A percentile compares a stretch with the other conserved stretches of the same genome.
phyloP scores from a whole-genome alignment of 495 filamentous ascomycete genomes.

The Penicillium coprophilum region DNA sequence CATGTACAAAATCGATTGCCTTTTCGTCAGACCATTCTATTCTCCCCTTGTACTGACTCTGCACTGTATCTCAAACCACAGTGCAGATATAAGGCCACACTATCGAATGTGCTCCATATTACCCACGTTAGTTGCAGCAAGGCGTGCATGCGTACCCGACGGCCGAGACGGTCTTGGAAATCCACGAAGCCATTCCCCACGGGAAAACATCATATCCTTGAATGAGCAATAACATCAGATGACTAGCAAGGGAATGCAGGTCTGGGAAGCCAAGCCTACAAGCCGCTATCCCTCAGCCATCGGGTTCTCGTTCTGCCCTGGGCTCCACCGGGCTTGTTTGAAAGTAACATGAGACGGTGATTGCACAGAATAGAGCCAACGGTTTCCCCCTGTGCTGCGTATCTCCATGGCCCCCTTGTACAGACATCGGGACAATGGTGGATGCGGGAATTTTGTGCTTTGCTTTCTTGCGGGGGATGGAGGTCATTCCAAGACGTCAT shows the following conservation, averaged over 20 bases:
- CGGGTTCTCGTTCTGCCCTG: not conserved
- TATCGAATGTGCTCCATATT: not conserved
- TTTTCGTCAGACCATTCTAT: too few relatives aligned
- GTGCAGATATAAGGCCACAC: not conserved
- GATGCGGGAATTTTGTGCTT: not conserved
- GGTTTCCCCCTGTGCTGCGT: not conserved
- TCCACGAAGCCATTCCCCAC: not conserved
- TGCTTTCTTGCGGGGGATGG: not conserved
- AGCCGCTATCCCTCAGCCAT: constrained; percentile 3
- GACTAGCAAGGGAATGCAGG: constrained; percentile 3
- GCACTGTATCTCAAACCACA: not conserved
- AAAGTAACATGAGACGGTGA: constrained; percentile 5
- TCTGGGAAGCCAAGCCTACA: not conserved
- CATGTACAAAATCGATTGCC: too few relatives aligned
- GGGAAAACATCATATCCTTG: not conserved
- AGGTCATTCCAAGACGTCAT: not conserved
- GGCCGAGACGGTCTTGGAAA: constrained; percentile 19
- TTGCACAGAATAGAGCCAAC: not conserved
- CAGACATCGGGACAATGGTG: not conserved
- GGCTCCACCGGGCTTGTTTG: constrained; percentile 4
- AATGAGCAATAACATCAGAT: constrained; percentile 1
- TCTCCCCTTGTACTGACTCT: too few relatives aligned
- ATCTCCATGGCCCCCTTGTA: not conserved
- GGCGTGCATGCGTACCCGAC: constrained; percentile 26
- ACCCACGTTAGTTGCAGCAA: constrained; percentile 15